These are phyloP conservation scores for Cystobasidiaceae sp. DNA, from an alignment of 1,284 basidiomycete genomes.

Conservation along the genomic window DNA sequence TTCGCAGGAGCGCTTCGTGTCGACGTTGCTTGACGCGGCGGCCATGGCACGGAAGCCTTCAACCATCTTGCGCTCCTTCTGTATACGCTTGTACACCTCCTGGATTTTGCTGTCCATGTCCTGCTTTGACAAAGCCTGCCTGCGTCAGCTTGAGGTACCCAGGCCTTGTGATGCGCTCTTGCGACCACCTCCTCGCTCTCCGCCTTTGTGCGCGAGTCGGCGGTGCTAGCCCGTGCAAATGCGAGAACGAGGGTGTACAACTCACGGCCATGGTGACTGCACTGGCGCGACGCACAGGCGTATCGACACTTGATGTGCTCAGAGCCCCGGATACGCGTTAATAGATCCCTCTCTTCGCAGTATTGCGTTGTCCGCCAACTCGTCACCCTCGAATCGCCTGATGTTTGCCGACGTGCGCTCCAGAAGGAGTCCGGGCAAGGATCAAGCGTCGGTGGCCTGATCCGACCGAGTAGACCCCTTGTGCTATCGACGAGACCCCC, in stretches of 20 bases:
- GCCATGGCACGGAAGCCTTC: slow-evolving; percentile 75
- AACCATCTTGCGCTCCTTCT: slow-evolving; percentile 85
- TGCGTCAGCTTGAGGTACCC: too few relatives aligned
- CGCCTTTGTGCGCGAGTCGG: too few relatives aligned
- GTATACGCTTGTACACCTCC: slow-evolving; percentile 82
- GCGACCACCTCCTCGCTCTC: too few relatives aligned
- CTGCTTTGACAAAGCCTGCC: too few relatives aligned
- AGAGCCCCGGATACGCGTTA: too few relatives aligned
- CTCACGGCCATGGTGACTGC: slow-evolving; percentile 6
- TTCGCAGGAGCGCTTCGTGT: slow-evolving; percentile 67
- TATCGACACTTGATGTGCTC: not conserved
- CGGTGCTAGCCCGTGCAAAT: too few relatives aligned
- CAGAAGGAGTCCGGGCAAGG: too few relatives aligned
- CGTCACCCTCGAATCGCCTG: not conserved
- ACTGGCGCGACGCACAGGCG: not conserved
- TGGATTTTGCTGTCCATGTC: slow-evolving; percentile 61
- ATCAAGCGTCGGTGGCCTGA: too few relatives aligned
- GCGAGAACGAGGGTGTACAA: not conserved
- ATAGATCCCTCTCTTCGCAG: not conserved
- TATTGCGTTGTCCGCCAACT: too few relatives aligned
- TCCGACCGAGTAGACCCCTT: too few relatives aligned
- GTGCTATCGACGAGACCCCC: too few relatives aligned
- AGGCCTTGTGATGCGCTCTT: too few relatives aligned
- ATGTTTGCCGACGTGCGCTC: not conserved
- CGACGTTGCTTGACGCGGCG: slow-evolving; percentile 76